These are phyloP conservation scores for Blastomyces percursus DNA, from an alignment of 2,329 filamentous ascomycete genomes.

Conservation along the genomic window DNA sequence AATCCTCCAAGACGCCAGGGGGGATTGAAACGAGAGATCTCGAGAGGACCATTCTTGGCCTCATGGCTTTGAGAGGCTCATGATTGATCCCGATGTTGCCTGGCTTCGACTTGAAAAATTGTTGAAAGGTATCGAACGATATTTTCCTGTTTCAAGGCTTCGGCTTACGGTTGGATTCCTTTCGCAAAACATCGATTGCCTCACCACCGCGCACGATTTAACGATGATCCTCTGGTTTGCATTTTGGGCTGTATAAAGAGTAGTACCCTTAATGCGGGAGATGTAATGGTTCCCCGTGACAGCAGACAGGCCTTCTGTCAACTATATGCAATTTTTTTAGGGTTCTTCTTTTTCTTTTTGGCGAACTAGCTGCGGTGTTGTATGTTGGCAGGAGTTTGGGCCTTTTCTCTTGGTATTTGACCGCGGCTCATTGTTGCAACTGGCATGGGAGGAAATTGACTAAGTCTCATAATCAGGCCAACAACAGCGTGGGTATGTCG, in stretches of 20 bases:
- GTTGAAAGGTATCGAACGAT: not conserved
- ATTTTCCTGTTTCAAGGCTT: not conserved
- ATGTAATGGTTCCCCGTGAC: not conserved
- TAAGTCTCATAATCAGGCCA: too few relatives aligned
- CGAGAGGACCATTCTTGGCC: slow-evolving; percentile 5
- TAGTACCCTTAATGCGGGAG: not conserved
- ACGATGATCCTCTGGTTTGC: not conserved
- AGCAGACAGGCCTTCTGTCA: too few relatives aligned
- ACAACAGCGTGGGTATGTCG: too few relatives aligned
- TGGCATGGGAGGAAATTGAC: too few relatives aligned
- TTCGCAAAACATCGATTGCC: not conserved
- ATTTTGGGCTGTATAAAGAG: not conserved
- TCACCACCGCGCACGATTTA: not conserved
- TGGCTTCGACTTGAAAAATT: not conserved
- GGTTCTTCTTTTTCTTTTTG: not conserved
- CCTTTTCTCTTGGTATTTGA: not conserved
- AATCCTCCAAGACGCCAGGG: not conserved
- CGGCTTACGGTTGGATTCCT: not conserved
- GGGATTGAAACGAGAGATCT: not conserved
- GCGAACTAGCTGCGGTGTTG: too few relatives aligned
- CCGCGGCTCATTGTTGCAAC: too few relatives aligned
- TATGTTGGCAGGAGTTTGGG: too few relatives aligned
- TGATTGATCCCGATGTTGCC: not conserved
- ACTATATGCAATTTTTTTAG: not conserved
- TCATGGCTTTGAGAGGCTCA: slow-evolving; percentile 7